phyloP scores from a whole-genome alignment of 352 stramenopile species.

The Lagenidium giganteum region DNA sequence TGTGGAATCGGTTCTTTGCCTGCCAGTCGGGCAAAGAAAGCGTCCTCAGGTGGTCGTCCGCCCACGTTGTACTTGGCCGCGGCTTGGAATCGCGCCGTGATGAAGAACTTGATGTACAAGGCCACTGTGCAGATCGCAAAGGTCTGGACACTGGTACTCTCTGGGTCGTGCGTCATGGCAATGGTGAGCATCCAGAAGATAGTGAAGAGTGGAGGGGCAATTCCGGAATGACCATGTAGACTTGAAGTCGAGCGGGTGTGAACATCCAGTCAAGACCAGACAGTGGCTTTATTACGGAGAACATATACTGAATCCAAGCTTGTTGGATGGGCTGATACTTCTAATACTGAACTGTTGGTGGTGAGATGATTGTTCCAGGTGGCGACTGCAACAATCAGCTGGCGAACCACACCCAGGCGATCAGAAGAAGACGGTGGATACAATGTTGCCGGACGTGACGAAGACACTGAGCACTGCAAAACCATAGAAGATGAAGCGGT shows the following conservation, averaged over 20 bases:
- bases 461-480: slow-evolving; percentile 32
- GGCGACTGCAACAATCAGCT: not conserved
- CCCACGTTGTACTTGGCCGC: slow-evolving; percentile 7
- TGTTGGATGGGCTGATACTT: too few relatives aligned
- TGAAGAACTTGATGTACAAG: slow-evolving; percentile 17
- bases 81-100: slow-evolving; percentile 3
- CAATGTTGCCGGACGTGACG: slow-evolving; percentile 23
- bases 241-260: not conserved
- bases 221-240: not conserved
- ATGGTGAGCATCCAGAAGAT: not conserved
- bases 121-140: slow-evolving; percentile 8
- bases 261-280: too few relatives aligned
- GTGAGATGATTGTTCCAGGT: not conserved
- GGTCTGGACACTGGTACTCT: slow-evolving; percentile 2
- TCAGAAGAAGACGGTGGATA: slow-evolving; percentile 38
- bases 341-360: not conserved
- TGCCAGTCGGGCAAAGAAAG: slow-evolving; percentile 3
- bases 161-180: not conserved
- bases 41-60: slow-evolving; percentile 11
- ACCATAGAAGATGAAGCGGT: slow-evolving; percentile 28
- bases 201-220: not conserved
- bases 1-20: not conserved
- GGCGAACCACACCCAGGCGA: not conserved
- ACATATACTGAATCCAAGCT: too few relatives aligned
- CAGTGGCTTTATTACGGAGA: not conserved